Evolutionary conservation across 2,329 filamentous ascomycete species (phyloP), one percentile per base, ranked within the genome.

Genomic region (Scleromitrula shiraiana): DNA sequence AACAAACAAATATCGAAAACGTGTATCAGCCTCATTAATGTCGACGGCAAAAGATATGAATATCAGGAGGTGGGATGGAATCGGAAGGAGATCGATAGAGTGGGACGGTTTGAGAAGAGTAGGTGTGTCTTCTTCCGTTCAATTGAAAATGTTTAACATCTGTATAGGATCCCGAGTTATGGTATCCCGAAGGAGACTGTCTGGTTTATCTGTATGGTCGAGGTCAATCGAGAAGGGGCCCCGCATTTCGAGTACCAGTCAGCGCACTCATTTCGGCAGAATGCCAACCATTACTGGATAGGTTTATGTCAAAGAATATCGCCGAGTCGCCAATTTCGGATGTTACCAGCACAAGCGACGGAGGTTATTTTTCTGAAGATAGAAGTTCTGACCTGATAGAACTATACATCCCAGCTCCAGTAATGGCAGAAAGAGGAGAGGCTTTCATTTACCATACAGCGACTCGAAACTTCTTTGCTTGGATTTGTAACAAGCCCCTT

Each of bases 391-490:
- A 39, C 8, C 45, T 39, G 23, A 65, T 68, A 47, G 80, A 88
- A 42, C 68, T 90, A 1, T 88, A 81, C 61, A 79, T 91, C n/a
- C 79, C 85, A 2, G 71, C 82, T 1, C 83, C 84, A 0, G 61
- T 72, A 1, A 65, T 68, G 27, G 65, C 71, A 4, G 71, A 75
- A 40, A 72, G 73, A 54, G 69, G 73, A 4, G 73, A 81, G 51
- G 68, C 76, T 0, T 77, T 80, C 55, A 64, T 70, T 30, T 83
- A 83, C 62, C 82, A 88, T 57, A 61, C 88, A 5, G 77, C 80
- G 1, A 85, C 79, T 3, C 76, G 86, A 12, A 91, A 91, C 59
- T 78, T 88, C 56, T 83, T 90, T 50, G 85, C 86, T 3, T 89
- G 82, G 70, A 64, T 86, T 1, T 75, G 78, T 49, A 70, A 76